phyloP scores from a whole-genome alignment of 345 rosid genomes.

The Citrus inodora region DNA sequence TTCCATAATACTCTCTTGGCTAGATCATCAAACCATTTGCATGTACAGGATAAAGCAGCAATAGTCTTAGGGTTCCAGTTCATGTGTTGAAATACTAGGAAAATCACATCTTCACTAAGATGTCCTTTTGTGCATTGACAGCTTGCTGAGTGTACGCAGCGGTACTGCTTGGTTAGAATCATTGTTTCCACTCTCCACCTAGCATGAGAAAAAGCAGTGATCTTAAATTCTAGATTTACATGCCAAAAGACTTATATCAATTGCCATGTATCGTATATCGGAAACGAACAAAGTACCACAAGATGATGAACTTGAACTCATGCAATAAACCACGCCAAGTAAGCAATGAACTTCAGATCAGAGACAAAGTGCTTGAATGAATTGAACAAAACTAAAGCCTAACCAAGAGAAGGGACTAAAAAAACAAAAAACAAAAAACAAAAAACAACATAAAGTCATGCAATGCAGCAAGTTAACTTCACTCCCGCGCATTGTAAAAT shows the following conservation, averaged over 20 bases:
- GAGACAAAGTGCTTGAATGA: not conserved
- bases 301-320: not conserved
- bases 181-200: slow-evolving; percentile 28
- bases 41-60: slow-evolving; percentile 66
- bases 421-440: not conserved
- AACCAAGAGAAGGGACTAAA: not conserved
- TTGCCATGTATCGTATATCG: not conserved
- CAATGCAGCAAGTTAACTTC: not conserved
- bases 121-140: slow-evolving; percentile 95
- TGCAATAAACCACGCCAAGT: not conserved
- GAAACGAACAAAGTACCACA: not conserved
- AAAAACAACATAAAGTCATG: not conserved
- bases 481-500: not conserved
- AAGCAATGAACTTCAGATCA: not conserved
- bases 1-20: slow-evolving; percentile 95
- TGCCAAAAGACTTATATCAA: not conserved
- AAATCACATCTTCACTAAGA: slow-evolving; percentile 78
- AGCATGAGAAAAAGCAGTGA: slow-evolving; percentile 7
- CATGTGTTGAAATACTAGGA: slow-evolving; percentile 75
- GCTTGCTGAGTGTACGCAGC: slow-evolving; percentile 90
- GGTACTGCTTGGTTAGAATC: slow-evolving; percentile 82
- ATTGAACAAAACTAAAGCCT: not conserved
- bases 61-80: slow-evolving; percentile 96
- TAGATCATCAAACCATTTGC: slow-evolving; percentile 98
- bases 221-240: slow-evolving; percentile 1